phyloP scores from a whole-genome alignment of 2,329 filamentous ascomycete species.

The Penicillium sp. region DNA sequence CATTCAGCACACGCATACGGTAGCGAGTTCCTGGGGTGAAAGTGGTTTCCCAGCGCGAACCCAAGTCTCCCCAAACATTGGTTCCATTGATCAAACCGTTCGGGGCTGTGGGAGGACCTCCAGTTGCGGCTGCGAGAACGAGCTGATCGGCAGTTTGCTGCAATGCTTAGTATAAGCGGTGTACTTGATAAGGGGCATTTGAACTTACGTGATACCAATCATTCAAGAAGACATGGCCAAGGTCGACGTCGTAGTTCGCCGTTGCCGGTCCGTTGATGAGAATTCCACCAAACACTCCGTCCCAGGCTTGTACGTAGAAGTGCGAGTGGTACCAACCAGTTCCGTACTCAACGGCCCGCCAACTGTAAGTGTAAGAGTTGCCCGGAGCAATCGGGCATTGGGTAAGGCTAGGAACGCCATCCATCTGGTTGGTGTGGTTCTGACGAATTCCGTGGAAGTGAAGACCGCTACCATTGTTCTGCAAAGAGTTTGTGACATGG shows the following conservation, averaged over 20 bases:
- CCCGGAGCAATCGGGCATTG: constrained; percentile 35
- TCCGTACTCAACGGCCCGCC: constrained; percentile 30
- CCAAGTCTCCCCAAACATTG: constrained; percentile 2
- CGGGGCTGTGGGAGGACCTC: constrained; percentile 2
- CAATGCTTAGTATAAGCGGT: background rate
- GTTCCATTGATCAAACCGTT: constrained; percentile 11
- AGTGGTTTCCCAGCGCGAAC: constrained; percentile 1
- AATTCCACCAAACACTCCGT: constrained; percentile 33
- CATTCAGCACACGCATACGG: constrained; percentile 8
- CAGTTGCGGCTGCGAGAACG: constrained; percentile 4
- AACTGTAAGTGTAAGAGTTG: constrained; percentile 30
- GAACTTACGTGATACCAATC: constrained; percentile 21
- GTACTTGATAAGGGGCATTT: background rate
- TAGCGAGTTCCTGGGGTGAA: constrained; percentile 5
- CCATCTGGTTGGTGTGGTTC: constrained; percentile 11
- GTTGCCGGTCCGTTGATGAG: constrained; percentile 34
- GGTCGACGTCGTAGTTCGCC: constrained; percentile 30
- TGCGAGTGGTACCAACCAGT: constrained; percentile 37
- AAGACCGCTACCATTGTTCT: constrained; percentile 7
- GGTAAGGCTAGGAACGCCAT: constrained; percentile 20
- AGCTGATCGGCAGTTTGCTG: constrained; percentile 9
- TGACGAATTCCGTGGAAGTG: constrained; percentile 24
- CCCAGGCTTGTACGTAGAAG: constrained; percentile 28
- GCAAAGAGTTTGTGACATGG: constrained; percentile 52
- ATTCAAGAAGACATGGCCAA: constrained; percentile 30